These are phyloP conservation scores for Nannochloris sp. DNA, from an alignment of 139 green algal genomes.

Conservation along the genomic window DNA sequence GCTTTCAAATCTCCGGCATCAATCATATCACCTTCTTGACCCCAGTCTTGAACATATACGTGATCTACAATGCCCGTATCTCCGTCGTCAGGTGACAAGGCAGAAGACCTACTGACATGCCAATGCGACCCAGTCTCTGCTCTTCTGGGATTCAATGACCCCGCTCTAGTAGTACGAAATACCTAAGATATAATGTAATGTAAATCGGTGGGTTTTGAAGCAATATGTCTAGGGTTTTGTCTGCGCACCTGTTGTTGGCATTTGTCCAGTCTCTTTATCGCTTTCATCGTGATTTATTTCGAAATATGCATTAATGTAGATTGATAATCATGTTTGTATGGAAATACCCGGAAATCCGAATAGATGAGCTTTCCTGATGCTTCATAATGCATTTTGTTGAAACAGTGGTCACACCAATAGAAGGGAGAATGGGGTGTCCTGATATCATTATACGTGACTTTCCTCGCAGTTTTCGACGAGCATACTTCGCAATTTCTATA, in stretches of 20 bases:
- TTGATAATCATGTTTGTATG: constrained; percentile 32
- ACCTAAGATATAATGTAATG: background rate
- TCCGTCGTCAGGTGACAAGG: too few species aligned
- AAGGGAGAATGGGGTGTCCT: constrained; percentile 35
- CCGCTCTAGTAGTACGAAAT: too few species aligned
- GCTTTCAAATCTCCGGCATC: constrained; percentile 8
- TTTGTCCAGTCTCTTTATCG: background rate
- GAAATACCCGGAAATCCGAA: constrained; percentile 24
- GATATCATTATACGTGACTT: constrained; percentile 51
- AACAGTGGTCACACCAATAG: constrained; percentile 54
- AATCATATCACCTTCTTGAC: background rate
- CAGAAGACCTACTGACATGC: too few species aligned
- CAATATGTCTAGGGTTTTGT: too few species aligned
- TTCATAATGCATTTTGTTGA: constrained; percentile 43
- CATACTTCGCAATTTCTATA: constrained; percentile 42
- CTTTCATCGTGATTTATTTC: background rate
- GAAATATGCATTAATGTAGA: background rate
- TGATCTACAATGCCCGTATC: constrained; percentile 3
- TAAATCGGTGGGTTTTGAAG: background rate
- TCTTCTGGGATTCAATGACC: too few species aligned
- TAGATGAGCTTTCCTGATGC: constrained; percentile 12
- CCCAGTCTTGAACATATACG: constrained; percentile 8
- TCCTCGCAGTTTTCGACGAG: constrained; percentile 17
- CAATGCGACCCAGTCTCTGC: too few species aligned
- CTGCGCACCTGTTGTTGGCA: background rate